phyloP scores from a whole-genome alignment of 2,329 filamentous ascomycete species.

The Diaporthe amygdali region DNA sequence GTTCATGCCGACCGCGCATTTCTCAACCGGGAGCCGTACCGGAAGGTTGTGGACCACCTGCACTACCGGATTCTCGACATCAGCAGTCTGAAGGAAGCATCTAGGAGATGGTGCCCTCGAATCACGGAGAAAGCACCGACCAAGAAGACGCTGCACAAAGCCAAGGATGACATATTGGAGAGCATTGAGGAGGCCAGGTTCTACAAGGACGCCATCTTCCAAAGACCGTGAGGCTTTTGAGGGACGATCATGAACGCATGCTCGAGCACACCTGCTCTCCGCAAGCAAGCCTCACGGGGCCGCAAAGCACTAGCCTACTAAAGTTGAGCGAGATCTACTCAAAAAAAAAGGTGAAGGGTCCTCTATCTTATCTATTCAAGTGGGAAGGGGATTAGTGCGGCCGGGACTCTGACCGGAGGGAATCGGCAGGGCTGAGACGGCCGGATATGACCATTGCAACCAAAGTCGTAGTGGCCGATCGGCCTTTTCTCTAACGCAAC shows the following conservation, averaged over 20 bases:
- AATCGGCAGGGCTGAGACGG: not conserved
- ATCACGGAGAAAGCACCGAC: slow-evolving; percentile 67
- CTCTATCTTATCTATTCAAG: not conserved
- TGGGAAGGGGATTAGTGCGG: not conserved
- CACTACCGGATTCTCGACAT: slow-evolving; percentile 94
- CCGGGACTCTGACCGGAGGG: not conserved
- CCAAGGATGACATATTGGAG: slow-evolving; percentile 88
- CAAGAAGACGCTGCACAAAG: slow-evolving; percentile 82
- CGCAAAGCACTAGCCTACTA: not conserved
- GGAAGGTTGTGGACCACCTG: slow-evolving; percentile 73
- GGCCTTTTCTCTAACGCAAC: not conserved
- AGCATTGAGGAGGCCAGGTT: slow-evolving; percentile 91
- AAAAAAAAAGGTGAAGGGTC: too few relatives aligned
- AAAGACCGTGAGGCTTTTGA: not conserved
- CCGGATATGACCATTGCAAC: not conserved
- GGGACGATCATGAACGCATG: too few relatives aligned
- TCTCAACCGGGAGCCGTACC: slow-evolving; percentile 76
- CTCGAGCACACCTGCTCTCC: not conserved
- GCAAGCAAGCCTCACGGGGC: not conserved
- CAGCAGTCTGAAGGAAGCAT: slow-evolving; percentile 90
- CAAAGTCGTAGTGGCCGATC: not conserved
- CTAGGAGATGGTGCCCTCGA: slow-evolving; percentile 76
- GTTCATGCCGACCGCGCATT: slow-evolving; percentile 91
- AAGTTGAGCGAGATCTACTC: not conserved
- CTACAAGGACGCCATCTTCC: slow-evolving; percentile 63